phyloP scores from a whole-genome alignment of 768 basidiomycete species.

The Udeniomyces megalosporus region DNA sequence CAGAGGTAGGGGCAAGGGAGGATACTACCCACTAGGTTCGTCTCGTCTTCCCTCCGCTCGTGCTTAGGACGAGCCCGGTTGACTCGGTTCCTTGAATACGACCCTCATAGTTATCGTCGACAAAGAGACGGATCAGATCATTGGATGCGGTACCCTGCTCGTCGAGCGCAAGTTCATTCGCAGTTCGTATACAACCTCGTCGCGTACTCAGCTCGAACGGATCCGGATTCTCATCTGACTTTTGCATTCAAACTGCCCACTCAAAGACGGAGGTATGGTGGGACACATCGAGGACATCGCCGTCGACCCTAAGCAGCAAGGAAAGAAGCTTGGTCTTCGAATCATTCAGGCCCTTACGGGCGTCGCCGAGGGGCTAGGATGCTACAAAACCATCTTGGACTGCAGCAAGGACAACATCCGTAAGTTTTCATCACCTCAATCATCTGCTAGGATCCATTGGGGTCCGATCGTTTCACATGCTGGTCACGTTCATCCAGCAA shows the following conservation, averaged over 20 bases:
- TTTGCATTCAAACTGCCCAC: background rate
- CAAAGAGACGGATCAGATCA: constrained; percentile 55
- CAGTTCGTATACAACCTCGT: background rate
- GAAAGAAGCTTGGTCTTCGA: constrained; percentile 73
- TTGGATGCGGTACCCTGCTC: constrained; percentile 67
- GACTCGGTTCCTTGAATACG: background rate
- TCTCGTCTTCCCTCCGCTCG: background rate
- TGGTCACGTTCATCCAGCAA: too few relatives aligned
- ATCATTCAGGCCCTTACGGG: constrained; percentile 72
- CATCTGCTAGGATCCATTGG: background rate
- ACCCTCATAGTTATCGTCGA: constrained; percentile 48
- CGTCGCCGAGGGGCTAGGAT: constrained; percentile 61
- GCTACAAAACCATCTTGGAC: constrained; percentile 97
- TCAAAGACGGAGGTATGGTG: constrained; percentile 49
- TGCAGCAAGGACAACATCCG: constrained; percentile 82
- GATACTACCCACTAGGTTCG: constrained; percentile 12
- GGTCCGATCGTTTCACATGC: too few relatives aligned
- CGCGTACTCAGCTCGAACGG: too few relatives aligned
- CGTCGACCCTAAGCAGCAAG: constrained; percentile 72
- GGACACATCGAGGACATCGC: constrained; percentile 99
- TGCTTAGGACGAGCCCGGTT: too few relatives aligned
- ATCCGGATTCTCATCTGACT: background rate
- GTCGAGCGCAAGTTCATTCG: constrained; percentile 90
- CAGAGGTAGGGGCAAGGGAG: constrained; percentile 1
- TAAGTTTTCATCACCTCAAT: constrained; percentile 35